Percentiles rank a stretch among this genome's conserved stretches.
Conservation (phyloP, 2,329 filamentous ascomycete species). For the Didymella glomerata region DNA sequence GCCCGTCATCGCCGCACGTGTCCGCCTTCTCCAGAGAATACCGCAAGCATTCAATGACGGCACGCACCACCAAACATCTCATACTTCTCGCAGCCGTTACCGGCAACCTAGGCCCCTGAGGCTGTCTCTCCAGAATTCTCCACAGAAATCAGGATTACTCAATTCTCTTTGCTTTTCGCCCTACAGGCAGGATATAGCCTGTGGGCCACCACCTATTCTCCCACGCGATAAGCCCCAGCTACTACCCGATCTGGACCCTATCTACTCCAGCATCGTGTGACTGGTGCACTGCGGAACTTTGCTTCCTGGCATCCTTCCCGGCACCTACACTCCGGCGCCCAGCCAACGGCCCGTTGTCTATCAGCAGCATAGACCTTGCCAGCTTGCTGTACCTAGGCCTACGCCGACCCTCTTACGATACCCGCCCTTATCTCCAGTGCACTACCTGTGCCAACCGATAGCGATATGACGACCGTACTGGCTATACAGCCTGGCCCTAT, state of each 20-base stretch:
- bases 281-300: slow-evolving; percentile 35
- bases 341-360: slow-evolving; percentile 45
- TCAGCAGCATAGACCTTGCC: slow-evolving; percentile 33
- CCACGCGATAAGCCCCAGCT: slow-evolving; percentile 51
- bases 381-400: slow-evolving; percentile 32
- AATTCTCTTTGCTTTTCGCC: slow-evolving; percentile 34
- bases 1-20: slow-evolving; percentile 26
- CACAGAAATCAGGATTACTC: slow-evolving; percentile 28
- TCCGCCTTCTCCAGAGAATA: slow-evolving; percentile 8
- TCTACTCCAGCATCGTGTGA: slow-evolving; percentile 40
- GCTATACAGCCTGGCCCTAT: slow-evolving; percentile 56
- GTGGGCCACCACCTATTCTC: slow-evolving; percentile 37
- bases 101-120: slow-evolving; percentile 49
- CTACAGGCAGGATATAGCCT: slow-evolving; percentile 32
- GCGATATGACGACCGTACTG: slow-evolving; percentile 59
- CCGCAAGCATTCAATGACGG: slow-evolving; percentile 52
- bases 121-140: slow-evolving; percentile 17
- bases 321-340: slow-evolving; percentile 34
- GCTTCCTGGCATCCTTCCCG: slow-evolving; percentile 27
- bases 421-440: slow-evolving; percentile 41
- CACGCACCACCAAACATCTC: slow-evolving; percentile 53
- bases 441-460: slow-evolving; percentile 33
- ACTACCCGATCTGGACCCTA: slow-evolving; percentile 42
- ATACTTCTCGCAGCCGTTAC: slow-evolving; percentile 53
- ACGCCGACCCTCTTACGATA: slow-evolving; percentile 32